These are phyloP conservation scores for Phytopythium helicoides DNA, from an alignment of 352 stramenopile species.

Conservation along the genomic window DNA sequence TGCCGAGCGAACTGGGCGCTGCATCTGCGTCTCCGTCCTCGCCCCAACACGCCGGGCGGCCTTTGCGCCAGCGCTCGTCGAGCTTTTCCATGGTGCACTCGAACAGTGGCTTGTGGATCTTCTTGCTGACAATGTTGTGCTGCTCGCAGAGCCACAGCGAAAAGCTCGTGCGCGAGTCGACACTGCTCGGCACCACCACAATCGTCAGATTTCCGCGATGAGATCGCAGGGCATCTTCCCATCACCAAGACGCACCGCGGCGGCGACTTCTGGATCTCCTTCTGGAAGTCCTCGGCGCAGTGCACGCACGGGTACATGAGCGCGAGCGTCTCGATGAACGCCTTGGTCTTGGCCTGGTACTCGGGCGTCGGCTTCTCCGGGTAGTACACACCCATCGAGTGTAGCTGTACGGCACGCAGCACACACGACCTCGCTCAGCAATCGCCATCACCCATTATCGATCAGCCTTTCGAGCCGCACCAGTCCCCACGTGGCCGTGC, in stretches of 20 bases:
- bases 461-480: slow-evolving; percentile 38
- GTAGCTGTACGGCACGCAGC: too few relatives aligned
- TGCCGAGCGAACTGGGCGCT: slow-evolving; percentile 19
- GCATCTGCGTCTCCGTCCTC: slow-evolving; percentile 42
- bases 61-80: slow-evolving; percentile 94
- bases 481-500: slow-evolving; percentile 85
- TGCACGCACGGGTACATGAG: slow-evolving; percentile 92
- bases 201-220: too few relatives aligned
- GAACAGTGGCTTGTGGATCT: slow-evolving; percentile 95
- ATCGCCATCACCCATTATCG: too few relatives aligned
- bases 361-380: slow-evolving; percentile 91
- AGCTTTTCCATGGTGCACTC: slow-evolving; percentile 92
- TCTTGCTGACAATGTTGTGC: slow-evolving; percentile 98
- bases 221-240: too few relatives aligned
- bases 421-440: too few relatives aligned
- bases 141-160: slow-evolving; percentile 97
- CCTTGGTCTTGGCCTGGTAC: slow-evolving; percentile 87
- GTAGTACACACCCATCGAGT: slow-evolving; percentile 96
- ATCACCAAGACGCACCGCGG: slow-evolving; percentile 84
- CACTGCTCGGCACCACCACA: slow-evolving; percentile 23
- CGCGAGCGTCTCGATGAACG: slow-evolving; percentile 91
- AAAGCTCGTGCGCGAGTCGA: slow-evolving; percentile 91
- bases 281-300: slow-evolving; percentile 95
- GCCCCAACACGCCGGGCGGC: slow-evolving; percentile 82
- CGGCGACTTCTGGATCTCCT: slow-evolving; percentile 91